Base-by-base conservation (phyloP, 257 asterid species). In the Gynochthodes officinalis region DNA sequence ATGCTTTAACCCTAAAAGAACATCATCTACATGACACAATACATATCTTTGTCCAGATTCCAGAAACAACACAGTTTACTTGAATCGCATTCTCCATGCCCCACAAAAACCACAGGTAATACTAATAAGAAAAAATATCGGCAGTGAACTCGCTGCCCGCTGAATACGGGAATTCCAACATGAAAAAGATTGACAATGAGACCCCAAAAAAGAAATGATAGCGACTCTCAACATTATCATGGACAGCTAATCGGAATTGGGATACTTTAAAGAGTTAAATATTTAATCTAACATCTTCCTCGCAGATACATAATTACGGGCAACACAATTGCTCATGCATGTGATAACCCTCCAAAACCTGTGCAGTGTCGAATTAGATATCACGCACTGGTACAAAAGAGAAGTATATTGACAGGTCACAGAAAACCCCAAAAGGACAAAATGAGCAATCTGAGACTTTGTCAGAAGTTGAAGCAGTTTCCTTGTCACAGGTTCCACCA, bases 401-500 rank as follows among this genome's bases (percentile, higher is more conserved):
- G 32, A 21, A 37, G 27, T 37, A 6, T 7, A 5, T 37, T 19
- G 69, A 35, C 70, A 63, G 44, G 71, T 21, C 27, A 43, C 71
- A 25, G 57, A 15, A 64, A 39, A 35, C 54, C 53, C 35, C 70
- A 23, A 71, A 62, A 32, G 27, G 52, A 40, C 72, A 66, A 58
- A 43, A 21, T 15, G 28, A 21, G 50, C 44, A 43, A 35, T 28
- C 35, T 30, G 55, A 39, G 27, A 43, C 72, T 57, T n/a, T 2
- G 73, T 21, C 61, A 11, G 12, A 13, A 7, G 59, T 43, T 48
- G 21, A 53, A 7, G 73, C n/a, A 33, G 40, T 30, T 63, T 60
- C 11, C 12, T 28, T 33, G 43, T 0, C 43, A 35, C 8, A 30
- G 39, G 10, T 48, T 28, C 43, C 4, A 28, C 8, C 7, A 13